These are phyloP conservation scores for Barnettozyma wickerhamii DNA, from an alignment of 805 yeast genomes.

Conservation along the genomic window DNA sequence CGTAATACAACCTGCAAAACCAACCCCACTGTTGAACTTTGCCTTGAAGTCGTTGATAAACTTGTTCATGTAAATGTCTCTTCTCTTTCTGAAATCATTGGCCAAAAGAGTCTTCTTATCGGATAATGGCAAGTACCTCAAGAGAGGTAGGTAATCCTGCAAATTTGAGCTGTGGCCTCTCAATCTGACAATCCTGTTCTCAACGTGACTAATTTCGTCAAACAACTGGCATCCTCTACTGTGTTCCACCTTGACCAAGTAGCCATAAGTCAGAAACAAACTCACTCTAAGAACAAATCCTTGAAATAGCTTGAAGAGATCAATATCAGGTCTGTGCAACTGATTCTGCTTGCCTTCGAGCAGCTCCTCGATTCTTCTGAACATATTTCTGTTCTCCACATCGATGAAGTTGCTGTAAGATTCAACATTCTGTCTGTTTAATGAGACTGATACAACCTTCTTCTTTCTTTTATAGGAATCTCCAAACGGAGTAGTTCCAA, in stretches of 20 bases:
- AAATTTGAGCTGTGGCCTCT: constrained; percentile 54
- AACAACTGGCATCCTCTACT: constrained; percentile 34
- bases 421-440: constrained; percentile 35
- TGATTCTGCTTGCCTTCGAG: constrained; percentile 13
- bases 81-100: constrained; percentile 32
- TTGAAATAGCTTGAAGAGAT: constrained; percentile 40
- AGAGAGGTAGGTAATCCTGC: constrained; percentile 49
- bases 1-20: constrained; percentile 30
- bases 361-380: constrained; percentile 19
- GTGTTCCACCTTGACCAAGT: constrained; percentile 38
- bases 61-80: constrained; percentile 45
- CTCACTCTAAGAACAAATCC: constrained; percentile 49
- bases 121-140: constrained; percentile 30
- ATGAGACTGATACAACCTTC: constrained; percentile 42
- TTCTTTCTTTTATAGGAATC: constrained; percentile 41
- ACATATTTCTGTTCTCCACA: constrained; percentile 31
- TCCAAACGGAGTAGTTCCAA: constrained; percentile 63
- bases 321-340: constrained; percentile 30
- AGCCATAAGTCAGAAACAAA: constrained; percentile 48
- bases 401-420: constrained; percentile 33
- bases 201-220: constrained; percentile 51
- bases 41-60: constrained; percentile 30
- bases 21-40: constrained; percentile 25
- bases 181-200: constrained; percentile 49
- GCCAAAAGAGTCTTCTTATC: constrained; percentile 22